Conservation (phyloP, 1,139 yeast species). For the Scheffersomyces stambukii region DNA sequence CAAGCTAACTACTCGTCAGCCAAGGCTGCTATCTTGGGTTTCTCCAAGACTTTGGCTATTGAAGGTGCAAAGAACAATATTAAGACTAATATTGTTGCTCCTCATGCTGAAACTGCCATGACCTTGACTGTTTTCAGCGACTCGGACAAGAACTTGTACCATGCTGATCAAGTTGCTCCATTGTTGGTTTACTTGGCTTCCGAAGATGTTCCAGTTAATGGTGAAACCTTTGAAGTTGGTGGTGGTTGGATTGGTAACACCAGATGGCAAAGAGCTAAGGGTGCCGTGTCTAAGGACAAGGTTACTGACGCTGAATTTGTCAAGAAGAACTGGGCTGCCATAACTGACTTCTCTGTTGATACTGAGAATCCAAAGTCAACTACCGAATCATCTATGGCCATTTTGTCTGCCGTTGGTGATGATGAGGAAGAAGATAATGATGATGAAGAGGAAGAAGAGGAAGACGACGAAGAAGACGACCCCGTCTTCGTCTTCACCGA, state of each 20-base stretch:
- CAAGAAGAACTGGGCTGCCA: slow-evolving; percentile 60
- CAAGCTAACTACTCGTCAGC: slow-evolving; percentile 96
- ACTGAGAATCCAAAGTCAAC: slow-evolving; percentile 61
- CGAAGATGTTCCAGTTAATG: slow-evolving; percentile 58
- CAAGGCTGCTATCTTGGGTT: slow-evolving; percentile 82
- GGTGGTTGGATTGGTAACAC: slow-evolving; percentile 97
- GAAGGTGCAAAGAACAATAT: slow-evolving; percentile 85
- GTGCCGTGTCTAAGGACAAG: slow-evolving; percentile 61
- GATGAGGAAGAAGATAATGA: slow-evolving; percentile 50
- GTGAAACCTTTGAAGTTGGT: slow-evolving; percentile 45
- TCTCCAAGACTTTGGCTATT: slow-evolving; percentile 79
- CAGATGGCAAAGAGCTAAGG: slow-evolving; percentile 92
- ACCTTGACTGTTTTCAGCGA: slow-evolving; percentile 81
- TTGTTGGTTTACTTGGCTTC: slow-evolving; percentile 73
- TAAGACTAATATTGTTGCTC: slow-evolving; percentile 81
- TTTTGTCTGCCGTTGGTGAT: slow-evolving; percentile 60
- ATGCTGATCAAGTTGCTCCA: slow-evolving; percentile 91
- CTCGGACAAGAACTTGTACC: slow-evolving; percentile 73
- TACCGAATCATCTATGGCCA: slow-evolving; percentile 76
- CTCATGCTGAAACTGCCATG: slow-evolving; percentile 98
- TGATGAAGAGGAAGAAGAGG: slow-evolving; percentile 46
- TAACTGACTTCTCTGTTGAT: slow-evolving; percentile 61
- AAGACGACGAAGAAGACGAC: slow-evolving; percentile 43
- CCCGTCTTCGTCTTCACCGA: slow-evolving; percentile 50
- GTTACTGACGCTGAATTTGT: slow-evolving; percentile 67